phyloP scores from a whole-genome alignment of 2,329 filamentous ascomycete species.

The Ophiostoma angusticollis region DNA sequence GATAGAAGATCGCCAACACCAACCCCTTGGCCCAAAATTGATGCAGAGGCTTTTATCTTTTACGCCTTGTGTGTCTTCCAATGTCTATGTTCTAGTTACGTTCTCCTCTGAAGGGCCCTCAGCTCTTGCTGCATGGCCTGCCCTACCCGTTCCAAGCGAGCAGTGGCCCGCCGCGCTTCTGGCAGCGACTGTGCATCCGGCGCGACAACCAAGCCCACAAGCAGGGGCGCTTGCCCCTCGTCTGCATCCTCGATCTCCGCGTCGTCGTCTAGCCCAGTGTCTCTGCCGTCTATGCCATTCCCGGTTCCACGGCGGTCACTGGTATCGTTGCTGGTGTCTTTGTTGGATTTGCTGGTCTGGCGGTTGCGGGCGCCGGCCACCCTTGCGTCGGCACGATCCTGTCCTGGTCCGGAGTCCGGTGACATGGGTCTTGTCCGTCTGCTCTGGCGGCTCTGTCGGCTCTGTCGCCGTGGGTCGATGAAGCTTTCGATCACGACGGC shows the following conservation, averaged over 20 bases:
- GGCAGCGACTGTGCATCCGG: constrained; percentile 31
- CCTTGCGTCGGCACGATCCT: no score
- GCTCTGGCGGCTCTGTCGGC: background rate
- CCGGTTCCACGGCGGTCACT: background rate
- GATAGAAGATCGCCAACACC: no score
- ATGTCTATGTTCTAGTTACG: background rate
- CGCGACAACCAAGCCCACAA: constrained; percentile 43
- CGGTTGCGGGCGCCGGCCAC: background rate
- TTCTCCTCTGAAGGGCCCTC: constrained; percentile 22
- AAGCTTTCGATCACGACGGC: constrained; percentile 28
- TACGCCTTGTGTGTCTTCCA: background rate
- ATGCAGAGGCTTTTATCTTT: background rate
- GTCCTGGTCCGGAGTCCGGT: no score
- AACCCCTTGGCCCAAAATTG: no score
- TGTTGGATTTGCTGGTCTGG: background rate
- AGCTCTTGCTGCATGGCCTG: constrained; percentile 42
- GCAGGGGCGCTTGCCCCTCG: constrained; percentile 31
- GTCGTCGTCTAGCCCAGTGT: constrained; percentile 8
- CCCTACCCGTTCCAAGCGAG: constrained; percentile 40
- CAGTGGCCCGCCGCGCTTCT: constrained; percentile 40
- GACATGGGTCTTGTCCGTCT: background rate
- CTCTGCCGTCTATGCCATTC: background rate
- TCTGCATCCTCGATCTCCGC: constrained; percentile 9
- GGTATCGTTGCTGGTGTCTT: background rate
- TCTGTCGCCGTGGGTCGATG: constrained; percentile 24